Percentiles rank a stretch among this genome's conserved stretches.
Evolutionary conservation across 2,329 filamentous ascomycete species (phyloP).

Genomic region (Claviceps capensis): DNA sequence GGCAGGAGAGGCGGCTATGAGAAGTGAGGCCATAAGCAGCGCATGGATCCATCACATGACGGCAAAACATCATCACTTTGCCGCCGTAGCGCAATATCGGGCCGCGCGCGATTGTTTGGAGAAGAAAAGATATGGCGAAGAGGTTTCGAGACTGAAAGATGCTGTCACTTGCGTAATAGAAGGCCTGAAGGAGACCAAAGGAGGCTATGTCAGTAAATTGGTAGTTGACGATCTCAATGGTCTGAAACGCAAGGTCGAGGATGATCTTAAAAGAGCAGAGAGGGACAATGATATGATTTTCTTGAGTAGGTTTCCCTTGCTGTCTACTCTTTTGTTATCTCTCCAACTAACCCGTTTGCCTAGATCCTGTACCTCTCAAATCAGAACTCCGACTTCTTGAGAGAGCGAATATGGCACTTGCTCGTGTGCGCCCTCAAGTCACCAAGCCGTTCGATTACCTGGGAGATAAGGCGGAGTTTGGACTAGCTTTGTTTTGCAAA

Average conservation of each 20-base stretch:
- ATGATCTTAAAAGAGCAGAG: conserved; percentile 83
- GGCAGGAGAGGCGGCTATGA: conserved; percentile 73
- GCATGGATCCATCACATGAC: conserved; percentile 98
- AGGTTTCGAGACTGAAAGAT: conserved; percentile 75
- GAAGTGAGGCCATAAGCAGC: conserved; percentile 78
- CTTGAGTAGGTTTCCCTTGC: conserved; percentile 39
- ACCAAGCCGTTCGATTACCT: conserved; percentile 67
- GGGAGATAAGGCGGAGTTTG: conserved; percentile 68
- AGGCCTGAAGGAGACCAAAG: conserved; percentile 67
- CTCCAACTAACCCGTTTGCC: conserved; percentile 16
- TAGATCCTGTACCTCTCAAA: conserved; percentile 69
- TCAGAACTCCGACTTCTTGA: conserved; percentile 76
- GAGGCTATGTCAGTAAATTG: conserved; percentile 61
- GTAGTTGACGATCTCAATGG: conserved; percentile 73
- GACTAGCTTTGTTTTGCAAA: conserved; percentile 74
- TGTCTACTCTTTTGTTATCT: background rate
- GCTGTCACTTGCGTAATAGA: conserved; percentile 73
- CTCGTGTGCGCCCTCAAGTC: conserved; percentile 69
- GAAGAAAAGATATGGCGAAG: conserved; percentile 89
- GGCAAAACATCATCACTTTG: conserved; percentile 95
- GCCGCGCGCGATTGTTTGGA: conserved; percentile 85
- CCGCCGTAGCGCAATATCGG: conserved; percentile 84
- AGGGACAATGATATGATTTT: conserved; percentile 97
- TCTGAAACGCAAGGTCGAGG: conserved; percentile 67
- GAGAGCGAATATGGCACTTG: conserved; percentile 74